Evolutionary conservation across 2,329 filamentous ascomycete genomes (phyloP).

Genomic region (Endothia cerciana): DNA sequence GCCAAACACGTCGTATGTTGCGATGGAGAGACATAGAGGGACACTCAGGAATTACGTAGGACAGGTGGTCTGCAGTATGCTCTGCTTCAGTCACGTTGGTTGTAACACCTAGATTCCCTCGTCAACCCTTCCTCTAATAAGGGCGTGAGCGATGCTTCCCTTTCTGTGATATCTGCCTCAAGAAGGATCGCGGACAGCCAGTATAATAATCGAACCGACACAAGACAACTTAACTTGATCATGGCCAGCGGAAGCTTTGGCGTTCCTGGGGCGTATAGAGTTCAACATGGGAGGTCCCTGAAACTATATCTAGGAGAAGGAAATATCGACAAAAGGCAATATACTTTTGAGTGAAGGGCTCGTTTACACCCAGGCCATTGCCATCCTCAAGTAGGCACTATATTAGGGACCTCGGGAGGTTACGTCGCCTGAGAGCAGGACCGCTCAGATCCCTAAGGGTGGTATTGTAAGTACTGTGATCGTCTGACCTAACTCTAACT

Average conservation of each 20-base stretch:
- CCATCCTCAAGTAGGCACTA: no score
- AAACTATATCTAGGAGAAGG: background rate
- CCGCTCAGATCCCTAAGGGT: no score
- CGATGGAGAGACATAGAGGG: background rate
- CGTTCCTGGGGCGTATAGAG: background rate
- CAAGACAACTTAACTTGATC: background rate
- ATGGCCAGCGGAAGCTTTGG: background rate
- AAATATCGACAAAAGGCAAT: conserved; percentile 1
- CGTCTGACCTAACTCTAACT: no score
- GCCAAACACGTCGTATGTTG: no score
- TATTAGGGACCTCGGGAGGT: no score
- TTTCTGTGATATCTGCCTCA: background rate
- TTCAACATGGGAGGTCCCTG: background rate
- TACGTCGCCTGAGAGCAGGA: no score
- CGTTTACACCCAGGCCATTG: no score
- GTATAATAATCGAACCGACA: background rate
- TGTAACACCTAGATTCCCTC: background rate
- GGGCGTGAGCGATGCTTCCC: background rate
- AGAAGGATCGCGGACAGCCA: background rate
- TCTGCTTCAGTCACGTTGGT: background rate
- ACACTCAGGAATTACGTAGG: background rate
- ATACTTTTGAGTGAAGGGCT: background rate
- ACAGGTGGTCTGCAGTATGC: background rate
- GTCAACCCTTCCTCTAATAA: background rate
- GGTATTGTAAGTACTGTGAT: no score